Base-by-base conservation (phyloP, 176 grass and related monocot species). In the Triticum timopheevii region DNA sequence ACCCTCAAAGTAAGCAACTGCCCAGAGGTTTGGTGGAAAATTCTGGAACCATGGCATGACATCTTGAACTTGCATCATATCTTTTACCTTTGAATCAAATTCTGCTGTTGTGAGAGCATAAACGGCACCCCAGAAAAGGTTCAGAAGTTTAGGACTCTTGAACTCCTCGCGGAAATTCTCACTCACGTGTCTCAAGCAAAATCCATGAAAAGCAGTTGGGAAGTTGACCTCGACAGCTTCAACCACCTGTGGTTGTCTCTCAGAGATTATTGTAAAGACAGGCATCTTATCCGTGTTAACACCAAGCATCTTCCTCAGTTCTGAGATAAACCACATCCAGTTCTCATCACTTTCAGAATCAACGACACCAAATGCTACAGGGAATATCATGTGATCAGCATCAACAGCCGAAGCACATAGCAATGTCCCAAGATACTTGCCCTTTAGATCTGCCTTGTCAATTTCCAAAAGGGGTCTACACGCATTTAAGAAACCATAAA, bases 241-340 rank as follows among this genome's bases (percentile, higher is more conserved):
- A 52, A 99, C 94, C 27, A 99, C 90, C 69, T 87, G 89, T 3
- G 75, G 80, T 23, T 91, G 85, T 66, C 97, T 92, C 74, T 96
- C 94, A 10, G 97, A 96, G 61, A 99, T 50, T 80, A 99, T 92
- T 56, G 94, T 96, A 73, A 99, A 90, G 38, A 96, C 19, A 5
- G 94, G 97, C 92, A 99, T 93, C 90, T 96, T 99, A 83, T 99
- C 97, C 38, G 92, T 99, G 78, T 94, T 96, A 86, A 96, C 94
- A 80, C 94, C 92, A 69, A 99, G 84, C 69, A 96, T 92, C 86
- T 99, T 99, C 77, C 97, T 91, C 76, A 99, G 82, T 86, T 99
- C 97, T 69, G 94, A 96, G 69, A 99, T 49, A 93, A 99, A 99
- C 94, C 97, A 98, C 76, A 90, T 93, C 97, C 97, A 98, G 81